phyloP scores from a whole-genome alignment of 768 basidiomycete species.

The Boletus subparvulus region DNA sequence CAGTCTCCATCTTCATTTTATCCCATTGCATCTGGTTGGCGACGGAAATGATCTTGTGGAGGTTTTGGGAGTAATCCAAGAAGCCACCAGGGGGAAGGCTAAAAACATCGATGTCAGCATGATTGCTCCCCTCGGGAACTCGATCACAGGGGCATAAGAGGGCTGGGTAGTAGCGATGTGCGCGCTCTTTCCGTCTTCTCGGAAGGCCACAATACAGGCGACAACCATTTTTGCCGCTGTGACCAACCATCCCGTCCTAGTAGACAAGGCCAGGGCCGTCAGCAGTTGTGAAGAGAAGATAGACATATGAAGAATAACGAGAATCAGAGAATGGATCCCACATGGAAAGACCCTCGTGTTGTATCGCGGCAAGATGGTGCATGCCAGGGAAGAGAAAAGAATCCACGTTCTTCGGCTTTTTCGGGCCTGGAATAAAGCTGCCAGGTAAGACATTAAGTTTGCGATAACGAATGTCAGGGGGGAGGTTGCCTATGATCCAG shows the following conservation, averaged over 20 bases:
- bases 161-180: no score
- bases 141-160: no score
- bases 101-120: no score
- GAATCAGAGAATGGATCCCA: background rate
- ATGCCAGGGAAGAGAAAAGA: constrained; percentile 4
- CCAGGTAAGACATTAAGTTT: background rate
- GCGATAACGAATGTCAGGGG: no score
- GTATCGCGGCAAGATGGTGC: background rate
- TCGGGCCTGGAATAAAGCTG: background rate
- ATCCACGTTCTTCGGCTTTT: constrained; percentile 1
- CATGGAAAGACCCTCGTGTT: background rate
- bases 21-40: constrained; percentile 27
- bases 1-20: constrained; percentile 31
- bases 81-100: background rate
- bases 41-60: background rate
- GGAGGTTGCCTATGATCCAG: constrained; percentile 30
- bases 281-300: background rate
- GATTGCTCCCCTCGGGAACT: no score
- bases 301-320: background rate
- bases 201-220: no score
- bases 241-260: constrained; percentile 15
- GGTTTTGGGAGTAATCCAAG: background rate
- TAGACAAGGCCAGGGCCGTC: constrained; percentile 20
- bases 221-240: no score
- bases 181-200: no score